Percentiles rank a stretch among this genome's conserved stretches.
Conservation (phyloP, 164 flowering plant species). For the Umbilicus rupestris region DNA sequence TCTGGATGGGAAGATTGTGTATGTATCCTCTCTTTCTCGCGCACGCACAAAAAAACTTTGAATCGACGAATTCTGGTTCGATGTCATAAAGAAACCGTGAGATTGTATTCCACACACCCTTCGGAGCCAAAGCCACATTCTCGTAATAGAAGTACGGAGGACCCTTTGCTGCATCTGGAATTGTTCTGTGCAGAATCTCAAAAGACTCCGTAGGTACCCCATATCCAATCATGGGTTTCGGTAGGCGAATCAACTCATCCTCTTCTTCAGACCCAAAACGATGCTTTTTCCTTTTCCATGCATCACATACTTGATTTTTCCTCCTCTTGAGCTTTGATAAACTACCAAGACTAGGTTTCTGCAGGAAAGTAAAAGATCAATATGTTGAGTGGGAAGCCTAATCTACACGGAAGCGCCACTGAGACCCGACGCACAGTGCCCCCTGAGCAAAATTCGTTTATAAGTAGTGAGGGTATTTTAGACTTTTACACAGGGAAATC, state of each 20-base stretch:
- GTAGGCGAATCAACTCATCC: slow-evolving; percentile 39
- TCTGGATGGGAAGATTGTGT: slow-evolving; percentile 70
- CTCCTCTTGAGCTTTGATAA: slow-evolving; percentile 28
- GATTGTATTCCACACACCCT: slow-evolving; percentile 79
- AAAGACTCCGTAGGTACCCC: slow-evolving; percentile 45
- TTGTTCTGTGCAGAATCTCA: slow-evolving; percentile 19
- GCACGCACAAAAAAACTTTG: slow-evolving; percentile 76
- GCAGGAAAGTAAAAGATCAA: not conserved
- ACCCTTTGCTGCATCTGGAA: slow-evolving; percentile 60
- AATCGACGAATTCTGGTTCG: slow-evolving; percentile 89
- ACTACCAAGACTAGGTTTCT: not conserved
- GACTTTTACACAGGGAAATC: no score
- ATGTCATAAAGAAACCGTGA: slow-evolving; percentile 62
- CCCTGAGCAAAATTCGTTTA: no score
- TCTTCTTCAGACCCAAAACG: slow-evolving; percentile 20
- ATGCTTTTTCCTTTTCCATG: slow-evolving; percentile 22
- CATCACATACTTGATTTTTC: slow-evolving; percentile 20
- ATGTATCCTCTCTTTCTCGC: slow-evolving; percentile 84
- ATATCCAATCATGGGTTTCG: slow-evolving; percentile 73
- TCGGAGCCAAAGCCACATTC: slow-evolving; percentile 85
- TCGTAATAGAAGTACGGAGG: slow-evolving; percentile 90
- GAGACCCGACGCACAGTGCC: no score
- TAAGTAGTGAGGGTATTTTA: no score
- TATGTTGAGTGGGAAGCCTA: no score
- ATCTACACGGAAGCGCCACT: no score